Conservation (phyloP, 805 yeast genomes). For the Yueomyces sinensis region DNA sequence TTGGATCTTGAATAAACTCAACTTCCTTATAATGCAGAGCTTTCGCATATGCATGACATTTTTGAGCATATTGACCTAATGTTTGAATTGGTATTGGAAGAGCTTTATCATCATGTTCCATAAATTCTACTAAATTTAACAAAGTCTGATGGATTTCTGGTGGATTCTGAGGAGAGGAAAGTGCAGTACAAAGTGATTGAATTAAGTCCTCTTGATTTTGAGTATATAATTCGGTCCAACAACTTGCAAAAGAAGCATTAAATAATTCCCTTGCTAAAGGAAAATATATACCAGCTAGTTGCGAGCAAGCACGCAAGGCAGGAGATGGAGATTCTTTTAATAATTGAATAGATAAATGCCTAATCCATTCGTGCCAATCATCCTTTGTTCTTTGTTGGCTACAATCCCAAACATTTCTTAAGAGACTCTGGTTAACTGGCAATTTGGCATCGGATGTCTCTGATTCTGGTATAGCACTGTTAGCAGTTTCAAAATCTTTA, state of each 20-base stretch:
- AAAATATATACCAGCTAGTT: constrained; percentile 72
- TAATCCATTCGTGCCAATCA: constrained; percentile 98
- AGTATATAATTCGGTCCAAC: constrained; percentile 87
- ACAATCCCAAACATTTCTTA: constrained; percentile 86
- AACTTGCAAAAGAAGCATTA: constrained; percentile 88
- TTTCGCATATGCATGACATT: constrained; percentile 95
- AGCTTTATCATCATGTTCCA: constrained; percentile 96
- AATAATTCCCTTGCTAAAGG: constrained; percentile 85
- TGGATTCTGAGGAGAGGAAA: constrained; percentile 82
- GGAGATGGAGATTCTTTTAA: constrained; percentile 89
- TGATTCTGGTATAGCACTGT: constrained; percentile 12
- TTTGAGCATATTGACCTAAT: constrained; percentile 81
- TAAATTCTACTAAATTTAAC: constrained; percentile 81
- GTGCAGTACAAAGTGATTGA: constrained; percentile 71
- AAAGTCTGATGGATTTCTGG: constrained; percentile 91
- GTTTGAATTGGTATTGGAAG: constrained; percentile 85
- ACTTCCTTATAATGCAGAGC: constrained; percentile 92
- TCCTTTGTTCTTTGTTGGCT: constrained; percentile 79
- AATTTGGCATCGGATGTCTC: constrained; percentile 46
- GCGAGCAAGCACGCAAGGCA: constrained; percentile 85
- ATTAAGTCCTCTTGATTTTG: constrained; percentile 84
- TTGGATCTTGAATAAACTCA: constrained; percentile 88
- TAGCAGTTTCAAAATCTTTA: constrained; percentile 36
- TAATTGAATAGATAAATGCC: constrained; percentile 71
- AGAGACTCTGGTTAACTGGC: constrained; percentile 48